Evolutionary conservation across 2,329 filamentous ascomycete species (phyloP), one percentile per base, ranked within the genome.

Genomic region (Mycosphaerella arachidis): DNA sequence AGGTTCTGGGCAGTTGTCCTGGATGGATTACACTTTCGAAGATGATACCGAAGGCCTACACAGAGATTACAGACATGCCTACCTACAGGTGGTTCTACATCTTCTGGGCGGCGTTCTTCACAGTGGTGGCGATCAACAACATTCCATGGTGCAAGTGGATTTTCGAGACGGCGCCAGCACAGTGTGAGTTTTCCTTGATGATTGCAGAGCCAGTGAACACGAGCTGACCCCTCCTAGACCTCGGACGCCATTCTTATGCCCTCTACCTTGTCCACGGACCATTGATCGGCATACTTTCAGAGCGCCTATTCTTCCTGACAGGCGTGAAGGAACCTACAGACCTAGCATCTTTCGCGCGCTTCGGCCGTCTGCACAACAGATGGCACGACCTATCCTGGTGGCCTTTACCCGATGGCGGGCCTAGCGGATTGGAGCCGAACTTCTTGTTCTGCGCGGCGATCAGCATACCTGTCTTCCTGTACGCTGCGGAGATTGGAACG

Each of bases 271-370:
- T 87, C 9, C 86, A 88, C 63, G 86, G 85, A 0, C 85, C 85
- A 0, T 71, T 88, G 1, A 74, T 99, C 66, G 94, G 94, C 70
- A 92, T 97, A 76, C 88, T 99, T 77, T 99, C 97, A 84, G 92
- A 92, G 70, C 87, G 88, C 64, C 95, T 97, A 77, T 92, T 94
- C 63, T 99, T 97, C 82, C 61, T 70, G 6, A 67, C 68, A 4
- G 68, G 67, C 45, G 58, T 68, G 51, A 69, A 70, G 51, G 54
- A 53, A 3, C 63, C 64, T 18, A 53, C 63, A 10, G 61, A 57
- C 29, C 53, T 59, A 1, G 66, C 68, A 12, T 59, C 64, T 10
- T 59, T 58, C 29, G 48, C 35, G 9, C 57, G 62, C 18, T 66
- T 67, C 45, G 63, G 61, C 12, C 62, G 62, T 37, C 57, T 66